Conservation (phyloP, 75 land plant genomes). For the Cupressus sempervirens region DNA sequence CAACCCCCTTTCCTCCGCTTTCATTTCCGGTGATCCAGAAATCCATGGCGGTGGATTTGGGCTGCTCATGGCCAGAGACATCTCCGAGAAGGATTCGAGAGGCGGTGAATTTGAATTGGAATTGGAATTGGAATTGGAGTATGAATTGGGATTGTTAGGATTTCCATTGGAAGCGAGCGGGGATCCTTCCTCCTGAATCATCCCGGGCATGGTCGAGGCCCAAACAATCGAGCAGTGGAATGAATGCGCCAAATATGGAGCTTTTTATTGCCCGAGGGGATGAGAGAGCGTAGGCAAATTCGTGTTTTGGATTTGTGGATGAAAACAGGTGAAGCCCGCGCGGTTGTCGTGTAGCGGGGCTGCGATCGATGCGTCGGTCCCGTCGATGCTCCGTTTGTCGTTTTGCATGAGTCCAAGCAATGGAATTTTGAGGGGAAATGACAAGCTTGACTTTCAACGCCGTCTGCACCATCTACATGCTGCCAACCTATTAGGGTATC, state of each 20-base stretch:
- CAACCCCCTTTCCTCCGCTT: constrained; percentile 82
- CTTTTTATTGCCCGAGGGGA: neutral
- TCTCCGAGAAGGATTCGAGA: constrained; percentile 55
- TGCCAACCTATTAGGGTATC: neutral
- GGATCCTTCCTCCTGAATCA: neutral
- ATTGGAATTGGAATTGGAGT: too few species aligned
- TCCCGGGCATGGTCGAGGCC: neutral
- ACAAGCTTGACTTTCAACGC: neutral
- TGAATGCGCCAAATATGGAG: neutral
- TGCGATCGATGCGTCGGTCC: neutral
- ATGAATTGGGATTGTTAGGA: too few species aligned
- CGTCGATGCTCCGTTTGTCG: neutral
- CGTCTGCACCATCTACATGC: neutral
- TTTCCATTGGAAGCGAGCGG: neutral
- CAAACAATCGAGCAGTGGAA: neutral
- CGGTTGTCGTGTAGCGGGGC: neutral
- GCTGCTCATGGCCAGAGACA: constrained; percentile 35
- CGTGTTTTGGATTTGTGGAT: neutral
- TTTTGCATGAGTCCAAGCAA: neutral
- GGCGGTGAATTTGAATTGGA: constrained; percentile 17
- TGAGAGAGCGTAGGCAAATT: neutral
- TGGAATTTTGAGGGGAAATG: neutral
- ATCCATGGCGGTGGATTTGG: neutral
- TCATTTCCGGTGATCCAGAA: constrained; percentile 37
- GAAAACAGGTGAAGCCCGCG: too few species aligned